These are phyloP conservation scores for Fraxinus paxiana DNA, from an alignment of 305 asterid species.

Conservation along the genomic window DNA sequence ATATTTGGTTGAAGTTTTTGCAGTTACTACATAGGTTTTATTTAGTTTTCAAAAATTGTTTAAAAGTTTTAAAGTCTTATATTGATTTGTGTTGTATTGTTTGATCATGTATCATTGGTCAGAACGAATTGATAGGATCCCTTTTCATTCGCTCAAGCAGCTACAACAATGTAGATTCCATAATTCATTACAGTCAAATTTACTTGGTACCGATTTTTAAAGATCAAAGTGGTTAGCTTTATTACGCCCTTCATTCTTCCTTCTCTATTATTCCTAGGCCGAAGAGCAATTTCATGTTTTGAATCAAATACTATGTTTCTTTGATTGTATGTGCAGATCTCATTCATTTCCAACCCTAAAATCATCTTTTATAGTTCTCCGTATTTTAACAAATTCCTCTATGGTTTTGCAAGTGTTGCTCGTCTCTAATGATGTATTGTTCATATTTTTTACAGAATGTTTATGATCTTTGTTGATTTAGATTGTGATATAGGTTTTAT, in stretches of 20 bases:
- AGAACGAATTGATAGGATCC: neutral
- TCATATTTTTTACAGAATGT: neutral
- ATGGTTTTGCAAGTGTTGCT: neutral
- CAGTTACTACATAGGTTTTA: constrained; percentile 17
- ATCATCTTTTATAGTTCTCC: neutral
- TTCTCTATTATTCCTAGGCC: constrained; percentile 1
- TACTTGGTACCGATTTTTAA: neutral
- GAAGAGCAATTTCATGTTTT: constrained; percentile 4
- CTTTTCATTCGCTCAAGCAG: neutral
- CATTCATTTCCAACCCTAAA: neutral
- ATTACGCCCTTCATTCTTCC: neutral
- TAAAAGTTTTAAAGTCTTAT: constrained; percentile 1
- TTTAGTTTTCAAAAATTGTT: neutral
- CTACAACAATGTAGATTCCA: constrained; percentile 13
- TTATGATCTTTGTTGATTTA: neutral
- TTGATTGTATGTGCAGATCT: constrained; percentile 24
- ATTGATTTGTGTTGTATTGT: constrained; percentile 17
- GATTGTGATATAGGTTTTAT: neutral
- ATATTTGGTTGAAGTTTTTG: constrained; percentile 24
- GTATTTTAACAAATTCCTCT: neutral
- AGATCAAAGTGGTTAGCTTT: constrained; percentile 19
- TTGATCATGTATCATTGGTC: neutral
- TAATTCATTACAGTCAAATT: constrained; percentile 18
- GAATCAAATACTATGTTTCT: constrained; percentile 7
- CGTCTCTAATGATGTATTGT: neutral